Conservation (phyloP, 768 basidiomycete species). For the Pleurotus sapidus region DNA sequence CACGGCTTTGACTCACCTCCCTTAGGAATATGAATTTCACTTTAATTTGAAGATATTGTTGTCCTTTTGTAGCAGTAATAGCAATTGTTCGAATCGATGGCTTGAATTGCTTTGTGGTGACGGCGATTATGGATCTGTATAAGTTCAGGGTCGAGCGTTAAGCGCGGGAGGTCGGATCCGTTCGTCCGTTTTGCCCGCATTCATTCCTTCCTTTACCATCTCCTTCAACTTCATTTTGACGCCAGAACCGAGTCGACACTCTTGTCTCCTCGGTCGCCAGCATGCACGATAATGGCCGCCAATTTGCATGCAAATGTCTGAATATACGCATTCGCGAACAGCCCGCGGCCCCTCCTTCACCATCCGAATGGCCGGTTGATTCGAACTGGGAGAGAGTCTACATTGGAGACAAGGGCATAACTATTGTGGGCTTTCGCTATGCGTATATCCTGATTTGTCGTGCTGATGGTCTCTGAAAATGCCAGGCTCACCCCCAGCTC, state of each 20-base stretch:
- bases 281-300: slow-evolving; percentile 15
- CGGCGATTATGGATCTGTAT: neutral
- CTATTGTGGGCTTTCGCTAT: slow-evolving; percentile 48
- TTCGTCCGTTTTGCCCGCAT: slow-evolving; percentile 5
- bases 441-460: neutral
- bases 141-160: neutral
- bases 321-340: slow-evolving; percentile 58
- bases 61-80: too few relatives aligned
- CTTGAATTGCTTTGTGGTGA: slow-evolving; percentile 1
- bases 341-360: slow-evolving; percentile 24
- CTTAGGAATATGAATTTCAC: too few relatives aligned
- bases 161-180: slow-evolving; percentile 7
- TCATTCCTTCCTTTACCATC: slow-evolving; percentile 4
- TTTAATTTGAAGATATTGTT: too few relatives aligned
- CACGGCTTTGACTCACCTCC: too few relatives aligned
- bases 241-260: neutral
- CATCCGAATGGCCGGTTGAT: slow-evolving; percentile 30
- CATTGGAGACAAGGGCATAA: slow-evolving; percentile 66
- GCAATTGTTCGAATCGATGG: too few relatives aligned
- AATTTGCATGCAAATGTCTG: slow-evolving; percentile 66
- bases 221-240: neutral
- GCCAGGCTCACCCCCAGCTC: slow-evolving; percentile 64
- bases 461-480: slow-evolving; percentile 13
- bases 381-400: slow-evolving; percentile 51
- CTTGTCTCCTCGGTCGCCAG: slow-evolving; percentile 11